Evolutionary conservation across 2,329 filamentous ascomycete genomes (phyloP), one percentile per base, ranked within the genome.

Genomic region (Beauveria sp.): DNA sequence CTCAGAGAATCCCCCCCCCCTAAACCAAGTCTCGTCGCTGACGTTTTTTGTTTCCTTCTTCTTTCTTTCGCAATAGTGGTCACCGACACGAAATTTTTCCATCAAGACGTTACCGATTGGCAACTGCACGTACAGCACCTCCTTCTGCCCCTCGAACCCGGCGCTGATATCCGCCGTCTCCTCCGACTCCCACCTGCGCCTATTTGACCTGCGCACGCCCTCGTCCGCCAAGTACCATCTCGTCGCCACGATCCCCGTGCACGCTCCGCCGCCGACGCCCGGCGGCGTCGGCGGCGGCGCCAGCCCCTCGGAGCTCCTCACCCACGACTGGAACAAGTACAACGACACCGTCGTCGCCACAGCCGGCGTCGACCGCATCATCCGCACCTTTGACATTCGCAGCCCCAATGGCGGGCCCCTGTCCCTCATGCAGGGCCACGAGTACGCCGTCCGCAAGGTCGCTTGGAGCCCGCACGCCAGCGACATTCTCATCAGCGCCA

Each of bases 311-410:
- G 95, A 99, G 78, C 86, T 91, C 43, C 83, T 99, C 38, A 96
- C 93, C 0, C 95, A 98, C 75, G 95, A 99, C 75, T 99, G 95
- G 95, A 99, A 99, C 78, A 99, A 99, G 76, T 99, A 99, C 76
- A 85, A 89, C 45, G 86, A 92, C 66, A 88, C 87, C 0, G 80
- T 97, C 28, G 79, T 99, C 60, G 95, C 95, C 0, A 91, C 91
- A 0, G 95, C 86, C 1, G 93, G 95, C 60, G 95, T 98, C 3
- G 95, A 99, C 74, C 84, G 90, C 60, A 78, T 88, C 20, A 88
- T 99, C 64, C 87, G 95, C 53, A 95, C 90, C 0, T 98, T 98
- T 70, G 95, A 99, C 73, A 88, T 97, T 51, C 83, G 95, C 49
- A 88, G 86, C 68, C 89, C 91, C 1, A 77, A 81, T 5, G 85